These are phyloP conservation scores for Amoeboaphelidium protococcarum DNA, from an alignment of 371 early-diverging fungal genomes.

Conservation along the genomic window DNA sequence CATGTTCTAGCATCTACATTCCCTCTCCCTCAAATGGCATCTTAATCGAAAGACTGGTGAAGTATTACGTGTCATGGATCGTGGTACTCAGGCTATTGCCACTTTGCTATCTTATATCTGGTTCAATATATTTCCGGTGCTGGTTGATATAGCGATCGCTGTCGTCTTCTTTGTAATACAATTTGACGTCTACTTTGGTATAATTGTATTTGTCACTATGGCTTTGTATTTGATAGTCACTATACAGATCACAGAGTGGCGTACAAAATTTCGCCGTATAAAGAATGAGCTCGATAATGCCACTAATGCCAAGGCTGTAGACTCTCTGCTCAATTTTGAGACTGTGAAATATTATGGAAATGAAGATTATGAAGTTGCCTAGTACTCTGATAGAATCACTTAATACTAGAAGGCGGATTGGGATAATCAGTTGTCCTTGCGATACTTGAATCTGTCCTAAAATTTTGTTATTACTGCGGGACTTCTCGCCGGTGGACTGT, in stretches of 20 bases:
- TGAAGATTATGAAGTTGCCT: constrained; percentile 42
- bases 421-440: constrained; percentile 33
- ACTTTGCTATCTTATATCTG: constrained; percentile 48
- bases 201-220: constrained; percentile 66
- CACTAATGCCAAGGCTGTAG: constrained; percentile 30
- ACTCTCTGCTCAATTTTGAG: constrained; percentile 80
- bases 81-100: constrained; percentile 52
- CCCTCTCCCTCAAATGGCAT: constrained; percentile 47
- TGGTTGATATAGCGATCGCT: constrained; percentile 63
- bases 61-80: constrained; percentile 55
- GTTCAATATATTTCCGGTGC: constrained; percentile 63
- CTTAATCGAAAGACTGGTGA: constrained; percentile 84
- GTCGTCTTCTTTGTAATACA: constrained; percentile 30
- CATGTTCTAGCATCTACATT: constrained; percentile 62
- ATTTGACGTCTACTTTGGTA: constrained; percentile 49
- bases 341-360: constrained; percentile 67
- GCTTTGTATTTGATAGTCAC: constrained; percentile 49
- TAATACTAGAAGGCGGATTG: constrained; percentile 57
- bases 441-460: constrained; percentile 51
- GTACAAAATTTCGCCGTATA: constrained; percentile 48
- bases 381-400: constrained; percentile 40
- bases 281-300: constrained; percentile 27
- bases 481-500: constrained; percentile 30
- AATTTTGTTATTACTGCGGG: constrained; percentile 58
- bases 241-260: constrained; percentile 66